A percentile compares a stretch with the other conserved stretches of the same genome.
These are phyloP conservation scores for Corchorus capsularis DNA, from an alignment of 345 rosid genomes.

Conservation along the genomic window DNA sequence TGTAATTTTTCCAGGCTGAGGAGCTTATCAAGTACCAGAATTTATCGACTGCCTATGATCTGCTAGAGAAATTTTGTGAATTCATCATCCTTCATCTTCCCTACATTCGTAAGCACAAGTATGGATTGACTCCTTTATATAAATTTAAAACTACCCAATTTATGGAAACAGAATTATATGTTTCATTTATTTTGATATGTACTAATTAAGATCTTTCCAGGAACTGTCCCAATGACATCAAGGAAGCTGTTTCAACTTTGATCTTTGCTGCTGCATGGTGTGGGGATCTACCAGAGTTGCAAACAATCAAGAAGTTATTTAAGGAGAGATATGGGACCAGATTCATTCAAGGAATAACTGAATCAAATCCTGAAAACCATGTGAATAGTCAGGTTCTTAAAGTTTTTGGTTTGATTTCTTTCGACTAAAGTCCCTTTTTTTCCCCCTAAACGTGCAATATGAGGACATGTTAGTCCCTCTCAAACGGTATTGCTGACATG, in stretches of 20 bases:
- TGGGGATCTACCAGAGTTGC: constrained; percentile 40
- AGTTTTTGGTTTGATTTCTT: not conserved
- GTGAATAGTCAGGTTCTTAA: constrained; percentile 27
- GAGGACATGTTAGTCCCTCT: no score
- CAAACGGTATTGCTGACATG: no score
- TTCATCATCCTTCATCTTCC: constrained; percentile 22
- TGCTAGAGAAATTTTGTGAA: constrained; percentile 33
- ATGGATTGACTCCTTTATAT: not conserved
- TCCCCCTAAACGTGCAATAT: no score
- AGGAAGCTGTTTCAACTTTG: constrained; percentile 40
- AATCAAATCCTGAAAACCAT: constrained; percentile 24
- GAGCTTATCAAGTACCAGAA: constrained; percentile 28
- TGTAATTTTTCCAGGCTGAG: constrained; percentile 24
- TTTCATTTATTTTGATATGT: not conserved
- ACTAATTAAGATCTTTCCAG: constrained; percentile 12
- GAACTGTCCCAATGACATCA: constrained; percentile 30
- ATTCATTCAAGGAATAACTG: constrained; percentile 25
- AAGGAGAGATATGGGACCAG: constrained; percentile 26
- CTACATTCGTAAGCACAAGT: constrained; percentile 32
- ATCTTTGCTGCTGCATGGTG: constrained; percentile 34
- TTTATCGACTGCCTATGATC: constrained; percentile 30
- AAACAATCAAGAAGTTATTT: constrained; percentile 23
- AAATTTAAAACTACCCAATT: not conserved
- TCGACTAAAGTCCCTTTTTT: no score
- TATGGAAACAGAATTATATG: not conserved